Percentiles rank a stretch among this genome's conserved stretches.
Conservation (phyloP, 148 eudicot genomes). For the Drosera capensis region DNA sequence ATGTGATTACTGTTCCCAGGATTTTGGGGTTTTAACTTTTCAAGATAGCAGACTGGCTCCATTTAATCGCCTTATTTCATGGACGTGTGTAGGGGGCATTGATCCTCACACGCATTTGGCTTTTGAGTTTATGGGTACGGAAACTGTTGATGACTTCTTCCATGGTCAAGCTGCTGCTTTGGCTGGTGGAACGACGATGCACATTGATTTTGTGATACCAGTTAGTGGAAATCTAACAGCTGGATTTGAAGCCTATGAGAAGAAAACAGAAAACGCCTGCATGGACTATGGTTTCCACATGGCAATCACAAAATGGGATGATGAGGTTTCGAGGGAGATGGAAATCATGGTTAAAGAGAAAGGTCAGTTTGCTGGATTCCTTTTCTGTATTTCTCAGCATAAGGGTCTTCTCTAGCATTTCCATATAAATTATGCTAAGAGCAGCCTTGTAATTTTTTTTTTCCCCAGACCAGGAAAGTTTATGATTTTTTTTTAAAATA, state of each 20-base stretch:
- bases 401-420: not conserved
- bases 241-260: slow-evolving; percentile 55
- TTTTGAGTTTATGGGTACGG: slow-evolving; percentile 79
- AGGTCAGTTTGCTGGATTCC: slow-evolving; percentile 25
- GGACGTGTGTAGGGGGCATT: slow-evolving; percentile 62
- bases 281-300: slow-evolving; percentile 99
- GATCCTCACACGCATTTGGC: slow-evolving; percentile 95
- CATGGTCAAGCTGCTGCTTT: slow-evolving; percentile 96
- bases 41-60: not conserved
- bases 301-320: slow-evolving; percentile 97
- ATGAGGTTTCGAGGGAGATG: slow-evolving; percentile 71
- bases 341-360: slow-evolving; percentile 87
- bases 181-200: slow-evolving; percentile 98
- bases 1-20: not conserved
- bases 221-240: slow-evolving; percentile 66
- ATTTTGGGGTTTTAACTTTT: not conserved
- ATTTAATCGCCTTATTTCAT: not conserved
- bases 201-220: slow-evolving; percentile 93
- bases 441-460: slow-evolving; percentile 3
- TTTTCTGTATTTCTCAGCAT: not conserved
- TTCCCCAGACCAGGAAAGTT: not conserved
- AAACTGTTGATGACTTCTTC: slow-evolving; percentile 85
- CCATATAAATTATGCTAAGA: no score
- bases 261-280: slow-evolving; percentile 60
- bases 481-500: no score